Evolutionary conservation across 495 filamentous ascomycete species (phyloP), one percentile per base, ranked within the genome.

Genomic region (Penicillium odoratum): DNA sequence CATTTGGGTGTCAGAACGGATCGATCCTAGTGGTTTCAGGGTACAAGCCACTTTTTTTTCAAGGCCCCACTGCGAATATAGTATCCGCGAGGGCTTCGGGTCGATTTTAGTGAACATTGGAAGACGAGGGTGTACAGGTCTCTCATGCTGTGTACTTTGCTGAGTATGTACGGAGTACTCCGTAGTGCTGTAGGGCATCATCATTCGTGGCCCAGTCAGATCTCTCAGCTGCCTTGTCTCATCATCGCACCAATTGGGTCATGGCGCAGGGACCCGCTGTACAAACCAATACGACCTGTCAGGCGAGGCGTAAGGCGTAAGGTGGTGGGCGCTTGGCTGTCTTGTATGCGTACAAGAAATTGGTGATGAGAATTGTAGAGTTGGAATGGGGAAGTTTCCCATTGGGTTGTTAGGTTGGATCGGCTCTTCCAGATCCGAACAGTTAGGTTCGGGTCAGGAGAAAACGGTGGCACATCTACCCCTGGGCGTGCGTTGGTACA

Each of bases 401-500:
- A 48, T 48, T 48, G 46, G 46, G 1, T 21, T 31, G 46, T 48
- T 40, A 13, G 28, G 21, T 30, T 18, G 33, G 51, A 53, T 50
- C 55, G 55, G 55, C 16, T 50, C 25, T 13, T 50, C 44, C 36
- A 57, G 34, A 47, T 16, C 26, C 31, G 26, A 13, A 42, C 34
- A 28, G 25, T 15, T 44, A 30, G 53, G 10, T 47, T 55, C 47
- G 52, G 52, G 52, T 45, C 42, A 55, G 44, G 30, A 48, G 44
- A 29, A 45, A 45, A 43, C 26, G 34, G 18, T 57, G 25, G 26
- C 46, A 48, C 46, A 29, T 13, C 31, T 9, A 11, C 54, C 55
- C 55, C 55, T 57, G 53, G 28, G 16, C 42, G 10, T 56, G 25
- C 33, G 28, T 45, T 40, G 53, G 53, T 45, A 25, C 25, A 56